Evolutionary conservation across 257 asterid species (phyloP).

Genomic region (Solanum tacnaense): DNA sequence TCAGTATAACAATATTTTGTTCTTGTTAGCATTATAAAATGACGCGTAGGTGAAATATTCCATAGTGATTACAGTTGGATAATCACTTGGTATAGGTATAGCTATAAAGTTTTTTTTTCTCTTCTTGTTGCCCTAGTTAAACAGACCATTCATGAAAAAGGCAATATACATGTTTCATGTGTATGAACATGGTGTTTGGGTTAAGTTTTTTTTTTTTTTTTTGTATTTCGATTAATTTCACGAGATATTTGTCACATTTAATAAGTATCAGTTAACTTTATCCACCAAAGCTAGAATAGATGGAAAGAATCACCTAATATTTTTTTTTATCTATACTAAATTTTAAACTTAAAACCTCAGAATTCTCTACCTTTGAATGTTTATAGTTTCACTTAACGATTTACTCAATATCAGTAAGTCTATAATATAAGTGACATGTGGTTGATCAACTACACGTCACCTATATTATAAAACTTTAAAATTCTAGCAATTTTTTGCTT

Average conservation of each 20-base stretch:
- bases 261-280: too few species aligned
- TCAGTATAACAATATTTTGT: neutral
- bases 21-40: neutral
- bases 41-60: neutral
- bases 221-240: rapidly evolving
- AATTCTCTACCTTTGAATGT: too few species aligned
- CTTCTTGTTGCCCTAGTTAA: neutral
- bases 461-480: neutral
- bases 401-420: too few species aligned
- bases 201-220: too few species aligned
- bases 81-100: neutral
- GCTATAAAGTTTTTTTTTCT: neutral
- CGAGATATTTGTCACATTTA: too few species aligned
- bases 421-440: neutral
- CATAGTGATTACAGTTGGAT: neutral
- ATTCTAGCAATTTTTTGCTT: too few species aligned
- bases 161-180: neutral
- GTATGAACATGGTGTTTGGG: too few species aligned
- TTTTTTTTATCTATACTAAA: too few species aligned
- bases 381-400: too few species aligned
- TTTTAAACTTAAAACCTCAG: too few species aligned
- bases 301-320: too few species aligned
- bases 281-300: too few species aligned
- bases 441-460: neutral
- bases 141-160: neutral